Conservation (phyloP, 441 rosid genomes). For the Populus hybrid region DNA sequence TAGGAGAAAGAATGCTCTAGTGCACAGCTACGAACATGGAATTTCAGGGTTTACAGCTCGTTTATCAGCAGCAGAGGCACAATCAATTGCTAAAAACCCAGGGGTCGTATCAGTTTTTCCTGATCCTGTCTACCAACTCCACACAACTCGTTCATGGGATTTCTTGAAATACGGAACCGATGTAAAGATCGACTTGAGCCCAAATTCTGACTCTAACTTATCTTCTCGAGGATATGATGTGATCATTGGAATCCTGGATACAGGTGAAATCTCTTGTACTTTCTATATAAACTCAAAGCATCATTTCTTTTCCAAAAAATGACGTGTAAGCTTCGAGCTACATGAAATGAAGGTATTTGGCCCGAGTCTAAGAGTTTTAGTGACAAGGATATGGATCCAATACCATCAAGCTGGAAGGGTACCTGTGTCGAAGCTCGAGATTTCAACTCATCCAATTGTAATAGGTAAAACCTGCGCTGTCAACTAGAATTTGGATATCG, state of each 20-base stretch:
- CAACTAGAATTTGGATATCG: constrained; percentile 36
- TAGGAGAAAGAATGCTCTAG: constrained; percentile 46
- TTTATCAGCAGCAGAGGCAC: constrained; percentile 65
- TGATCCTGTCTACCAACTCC: constrained; percentile 59
- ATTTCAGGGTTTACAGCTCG: constrained; percentile 83
- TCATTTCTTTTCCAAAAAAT: background rate
- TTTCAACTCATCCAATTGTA: constrained; percentile 11
- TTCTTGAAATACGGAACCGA: constrained; percentile 64
- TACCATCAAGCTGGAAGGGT: constrained; percentile 47
- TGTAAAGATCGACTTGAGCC: constrained; percentile 35
- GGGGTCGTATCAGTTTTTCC: constrained; percentile 85
- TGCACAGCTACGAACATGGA: constrained; percentile 56
- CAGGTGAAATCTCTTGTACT: constrained; percentile 17
- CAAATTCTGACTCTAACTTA: constrained; percentile 28
- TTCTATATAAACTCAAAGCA: background rate
- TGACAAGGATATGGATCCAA: constrained; percentile 36
- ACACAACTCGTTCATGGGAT: constrained; percentile 95
- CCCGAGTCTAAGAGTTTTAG: constrained; percentile 49
- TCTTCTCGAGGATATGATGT: constrained; percentile 15
- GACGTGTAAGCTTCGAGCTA: background rate
- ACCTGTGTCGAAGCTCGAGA: constrained; percentile 29
- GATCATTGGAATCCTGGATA: constrained; percentile 24
- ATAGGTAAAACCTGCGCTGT: constrained; percentile 9
- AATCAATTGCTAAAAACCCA: constrained; percentile 41
- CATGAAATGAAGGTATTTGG: constrained; percentile 38